A percentile compares a stretch with the other conserved stretches of the same genome.
These are phyloP conservation scores for Vachellia pachyceras DNA, from an alignment of 306 rosid genomes.

Conservation along the genomic window DNA sequence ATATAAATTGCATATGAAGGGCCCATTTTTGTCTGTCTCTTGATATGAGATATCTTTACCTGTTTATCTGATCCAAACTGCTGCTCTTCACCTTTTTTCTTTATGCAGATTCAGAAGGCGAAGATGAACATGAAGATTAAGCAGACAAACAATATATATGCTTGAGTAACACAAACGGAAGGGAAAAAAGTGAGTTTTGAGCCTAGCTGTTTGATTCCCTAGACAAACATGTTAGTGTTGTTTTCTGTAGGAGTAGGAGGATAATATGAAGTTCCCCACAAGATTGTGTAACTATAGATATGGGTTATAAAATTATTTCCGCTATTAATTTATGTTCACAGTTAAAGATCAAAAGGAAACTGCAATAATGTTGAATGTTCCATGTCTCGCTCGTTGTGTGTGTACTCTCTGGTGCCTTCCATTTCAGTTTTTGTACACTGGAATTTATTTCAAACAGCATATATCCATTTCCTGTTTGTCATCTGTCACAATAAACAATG, in stretches of 20 bases:
- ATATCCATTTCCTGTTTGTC: not conserved
- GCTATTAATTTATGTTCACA: conserved; percentile 9
- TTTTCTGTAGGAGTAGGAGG: conserved; percentile 7
- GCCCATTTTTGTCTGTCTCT: not conserved
- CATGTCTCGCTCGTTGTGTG: not conserved
- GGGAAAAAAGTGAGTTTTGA: conserved; percentile 36
- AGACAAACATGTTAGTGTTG: not conserved
- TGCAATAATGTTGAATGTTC: conserved; percentile 15
- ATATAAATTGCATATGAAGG: not conserved
- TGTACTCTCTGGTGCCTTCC: conserved; percentile 21
- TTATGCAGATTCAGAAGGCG: conserved; percentile 87
- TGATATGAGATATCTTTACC: not conserved
- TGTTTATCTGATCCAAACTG: conserved; percentile 28
- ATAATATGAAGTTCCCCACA: conserved; percentile 19
- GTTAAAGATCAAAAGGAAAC: conserved; percentile 16
- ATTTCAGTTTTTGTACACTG: not conserved
- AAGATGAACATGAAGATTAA: conserved; percentile 89
- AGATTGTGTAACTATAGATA: conserved; percentile 27
- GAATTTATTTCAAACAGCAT: conserved; percentile 5
- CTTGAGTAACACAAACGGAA: conserved; percentile 2
- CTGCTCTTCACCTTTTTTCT: conserved; percentile 6
- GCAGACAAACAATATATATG: conserved; percentile 38
- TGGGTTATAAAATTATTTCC: conserved; percentile 2
- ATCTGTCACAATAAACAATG: no score
- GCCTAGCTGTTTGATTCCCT: conserved; percentile 21